Base-by-base conservation (phyloP, 306 rosid species). In the Trifolium fragiferum region DNA sequence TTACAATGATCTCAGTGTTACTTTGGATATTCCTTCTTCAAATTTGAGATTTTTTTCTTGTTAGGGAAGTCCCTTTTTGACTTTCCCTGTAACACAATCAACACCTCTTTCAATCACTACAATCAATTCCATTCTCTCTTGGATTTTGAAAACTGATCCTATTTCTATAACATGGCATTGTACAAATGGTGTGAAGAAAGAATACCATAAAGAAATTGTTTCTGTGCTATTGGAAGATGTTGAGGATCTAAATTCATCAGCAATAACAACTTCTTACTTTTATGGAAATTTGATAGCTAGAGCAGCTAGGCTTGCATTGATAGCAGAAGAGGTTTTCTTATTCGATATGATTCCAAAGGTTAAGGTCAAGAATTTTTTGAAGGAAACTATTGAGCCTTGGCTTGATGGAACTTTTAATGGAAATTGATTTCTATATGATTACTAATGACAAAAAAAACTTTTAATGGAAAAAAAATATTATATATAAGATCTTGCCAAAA, bases 21-120 rank as follows among this genome's bases (percentile, higher is more conserved):
- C 93, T 3, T 65, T 93, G 43, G 97, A 91, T 51, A 20, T 85
- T 18, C 97, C 97, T 21, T 86, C 90, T 50, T 82, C 93, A n/a
- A 88, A 89, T 43, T 78, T 93, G 6, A 68, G 77, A 1, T 89
- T 87, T 73, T 83, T 87, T 1, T 94, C 91, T 23, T 97, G 85
- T 12, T 87, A 91, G n/a, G 98, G 98, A 49, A 91, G 92, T 50
- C 98, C 98, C 12, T 50, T 50, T 50, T 16, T 50, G 16, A 50
- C 57, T 7, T 50, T 50, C 10, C 16, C 20, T 50, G 57, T 93
- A 5, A 82, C 84, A 0, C 33, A 59, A 8, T 50, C 51, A 40
- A 79, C 96, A 1, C 21, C 73, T 11, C 51, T 93, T 71, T 90
- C 96, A 6, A 82, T 93, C 4, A 89, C 96, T 40, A n/a, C n/a